Conservation (phyloP, 2,329 filamentous ascomycete genomes). For the Monilinia polystroma region DNA sequence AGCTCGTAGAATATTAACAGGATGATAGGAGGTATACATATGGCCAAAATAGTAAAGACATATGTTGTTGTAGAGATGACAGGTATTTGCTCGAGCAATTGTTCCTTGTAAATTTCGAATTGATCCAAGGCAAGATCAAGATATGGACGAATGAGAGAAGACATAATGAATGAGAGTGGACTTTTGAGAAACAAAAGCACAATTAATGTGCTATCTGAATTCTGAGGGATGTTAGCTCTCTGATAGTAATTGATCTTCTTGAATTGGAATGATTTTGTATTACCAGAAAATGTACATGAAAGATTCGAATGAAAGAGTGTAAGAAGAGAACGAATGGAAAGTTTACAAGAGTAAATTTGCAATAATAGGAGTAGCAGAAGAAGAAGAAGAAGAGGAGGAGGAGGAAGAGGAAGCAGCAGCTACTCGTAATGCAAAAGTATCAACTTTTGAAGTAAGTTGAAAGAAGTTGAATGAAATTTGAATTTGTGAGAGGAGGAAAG, state of each 20-base stretch:
- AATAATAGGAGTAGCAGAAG: constrained; percentile 14
- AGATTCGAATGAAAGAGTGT: constrained; percentile 35
- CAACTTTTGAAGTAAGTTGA: not conserved
- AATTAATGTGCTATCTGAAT: constrained; percentile 35
- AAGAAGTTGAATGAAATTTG: not conserved
- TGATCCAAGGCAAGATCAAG: constrained; percentile 34
- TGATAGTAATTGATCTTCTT: not conserved
- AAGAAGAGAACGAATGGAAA: constrained; percentile 29
- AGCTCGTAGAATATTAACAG: constrained; percentile 39
- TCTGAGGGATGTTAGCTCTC: constrained; percentile 27
- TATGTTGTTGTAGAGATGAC: constrained; percentile 38
- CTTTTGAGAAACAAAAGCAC: constrained; percentile 17
- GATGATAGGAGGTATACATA: constrained; percentile 40
- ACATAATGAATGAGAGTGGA: constrained; percentile 29
- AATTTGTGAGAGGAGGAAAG: constrained; percentile 4
- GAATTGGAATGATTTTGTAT: not conserved
- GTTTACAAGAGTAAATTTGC: constrained; percentile 15
- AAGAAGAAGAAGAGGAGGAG: too few species aligned
- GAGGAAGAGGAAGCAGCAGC: not conserved
- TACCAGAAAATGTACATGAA: constrained; percentile 38
- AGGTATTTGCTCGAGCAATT: constrained; percentile 35
- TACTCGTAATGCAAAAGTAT: constrained; percentile 11
- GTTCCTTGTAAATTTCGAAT: constrained; percentile 35
- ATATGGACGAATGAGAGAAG: constrained; percentile 34
- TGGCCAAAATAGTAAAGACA: constrained; percentile 36